phyloP scores from a whole-genome alignment of 257 asterid species.

The Mitragyna speciosa region DNA sequence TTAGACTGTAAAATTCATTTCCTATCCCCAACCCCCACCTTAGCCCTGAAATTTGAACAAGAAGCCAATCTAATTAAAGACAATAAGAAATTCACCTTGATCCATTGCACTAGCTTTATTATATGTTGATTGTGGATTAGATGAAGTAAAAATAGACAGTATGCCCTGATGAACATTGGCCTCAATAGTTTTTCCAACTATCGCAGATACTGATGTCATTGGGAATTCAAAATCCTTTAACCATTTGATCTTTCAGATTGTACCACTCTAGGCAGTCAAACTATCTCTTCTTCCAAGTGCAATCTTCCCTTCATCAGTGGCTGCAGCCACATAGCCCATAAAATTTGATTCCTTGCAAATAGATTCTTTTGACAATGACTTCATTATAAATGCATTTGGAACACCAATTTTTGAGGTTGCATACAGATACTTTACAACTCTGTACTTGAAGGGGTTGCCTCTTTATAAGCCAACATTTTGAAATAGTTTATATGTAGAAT shows the following conservation, averaged over 20 bases:
- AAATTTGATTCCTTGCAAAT: no score
- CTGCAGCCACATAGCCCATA: no score
- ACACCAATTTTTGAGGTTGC: conserved; percentile 47
- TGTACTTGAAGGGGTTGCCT: conserved; percentile 41
- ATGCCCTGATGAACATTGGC: conserved; percentile 59
- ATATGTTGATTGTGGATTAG: conserved; percentile 53
- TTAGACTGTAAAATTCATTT: no score
- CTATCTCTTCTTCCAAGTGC: no score
- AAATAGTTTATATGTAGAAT: conserved; percentile 36
- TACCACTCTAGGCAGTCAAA: conserved; percentile 63
- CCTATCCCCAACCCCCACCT: no score
- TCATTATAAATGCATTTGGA: no score
- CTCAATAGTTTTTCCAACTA: conserved; percentile 26
- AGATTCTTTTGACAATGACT: conserved; percentile 29
- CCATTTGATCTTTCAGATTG: conserved; percentile 45
- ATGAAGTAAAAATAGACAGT: conserved; percentile 62
- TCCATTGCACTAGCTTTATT: conserved; percentile 57
- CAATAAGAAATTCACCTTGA: conserved; percentile 48
- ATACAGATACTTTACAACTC: conserved; percentile 43
- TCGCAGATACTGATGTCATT: conserved; percentile 27
- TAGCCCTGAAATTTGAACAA: not conserved
- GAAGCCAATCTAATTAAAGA: conserved; percentile 18
- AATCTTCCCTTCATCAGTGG: no score
- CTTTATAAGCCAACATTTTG: conserved; percentile 36
- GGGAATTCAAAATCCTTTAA: conserved; percentile 47